Evolutionary conservation across 2,329 filamentous ascomycete species (phyloP).

Genomic region (Claviceps paspali): DNA sequence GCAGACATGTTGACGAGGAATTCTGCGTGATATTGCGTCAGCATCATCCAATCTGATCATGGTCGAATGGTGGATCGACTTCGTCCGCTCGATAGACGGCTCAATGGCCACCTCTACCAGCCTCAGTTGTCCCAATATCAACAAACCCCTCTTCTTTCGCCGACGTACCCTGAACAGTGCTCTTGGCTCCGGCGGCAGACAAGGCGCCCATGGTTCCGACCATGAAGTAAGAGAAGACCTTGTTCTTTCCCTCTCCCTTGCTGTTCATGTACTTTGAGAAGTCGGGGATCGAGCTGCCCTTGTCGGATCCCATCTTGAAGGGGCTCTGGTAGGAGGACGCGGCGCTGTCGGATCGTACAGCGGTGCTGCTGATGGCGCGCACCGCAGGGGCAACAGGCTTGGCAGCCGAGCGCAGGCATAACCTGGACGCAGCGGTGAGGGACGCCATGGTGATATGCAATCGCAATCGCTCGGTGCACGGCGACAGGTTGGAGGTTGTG

Average conservation of each 20-base stretch:
- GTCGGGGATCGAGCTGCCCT: conserved; percentile 62
- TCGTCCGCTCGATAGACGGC: no score
- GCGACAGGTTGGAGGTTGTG: conserved; percentile 9
- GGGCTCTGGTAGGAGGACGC: conserved; percentile 41
- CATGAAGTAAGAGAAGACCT: conserved; percentile 96
- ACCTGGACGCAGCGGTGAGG: conserved; percentile 52
- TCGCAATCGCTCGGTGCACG: conserved; percentile 5
- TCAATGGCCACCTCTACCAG: no score
- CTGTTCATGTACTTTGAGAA: conserved; percentile 78
- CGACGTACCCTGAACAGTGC: conserved; percentile 84
- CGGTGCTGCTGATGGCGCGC: conserved; percentile 42
- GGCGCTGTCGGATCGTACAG: conserved; percentile 33
- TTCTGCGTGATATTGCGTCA: conserved; percentile 41
- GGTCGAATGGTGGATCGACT: no score
- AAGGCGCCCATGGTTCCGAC: conserved; percentile 89
- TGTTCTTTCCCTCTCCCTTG: conserved; percentile 53
- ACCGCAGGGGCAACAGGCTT: conserved; percentile 25
- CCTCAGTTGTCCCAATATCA: no score
- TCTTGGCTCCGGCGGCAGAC: conserved; percentile 87
- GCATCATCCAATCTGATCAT: conserved; percentile 14
- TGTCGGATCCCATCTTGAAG: conserved; percentile 44
- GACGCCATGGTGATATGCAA: conserved; percentile 41
- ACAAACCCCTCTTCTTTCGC: no score
- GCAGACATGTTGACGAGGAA: conserved; percentile 99
- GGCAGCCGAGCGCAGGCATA: conserved; percentile 46